phyloP scores from a whole-genome alignment of 345 rosid species.

The Ceriops decandra region DNA sequence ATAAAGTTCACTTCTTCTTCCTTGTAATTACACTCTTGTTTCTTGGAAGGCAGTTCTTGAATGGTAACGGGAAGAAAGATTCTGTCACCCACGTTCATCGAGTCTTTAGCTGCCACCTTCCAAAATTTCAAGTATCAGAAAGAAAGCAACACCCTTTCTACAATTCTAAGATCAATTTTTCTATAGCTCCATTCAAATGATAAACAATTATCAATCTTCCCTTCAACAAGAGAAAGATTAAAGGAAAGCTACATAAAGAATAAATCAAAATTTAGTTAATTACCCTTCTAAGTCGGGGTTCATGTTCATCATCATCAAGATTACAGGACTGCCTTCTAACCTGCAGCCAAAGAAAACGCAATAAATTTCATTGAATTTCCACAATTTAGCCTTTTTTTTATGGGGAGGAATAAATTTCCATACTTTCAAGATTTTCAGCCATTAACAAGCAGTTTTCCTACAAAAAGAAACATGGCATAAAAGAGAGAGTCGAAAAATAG shows the following conservation, averaged over 20 bases:
- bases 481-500: neutral
- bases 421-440: neutral
- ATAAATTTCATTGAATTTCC: neutral
- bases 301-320: slow-evolving; percentile 32
- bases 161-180: too few relatives aligned
- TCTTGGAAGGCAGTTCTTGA: slow-evolving; percentile 36
- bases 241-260: too few relatives aligned
- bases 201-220: too few relatives aligned
- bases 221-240: too few relatives aligned
- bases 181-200: too few relatives aligned
- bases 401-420: neutral
- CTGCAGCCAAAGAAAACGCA: slow-evolving; percentile 30
- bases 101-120: slow-evolving; percentile 82
- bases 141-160: neutral
- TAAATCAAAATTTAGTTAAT: neutral
- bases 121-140: slow-evolving; percentile 30
- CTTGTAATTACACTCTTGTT: slow-evolving; percentile 39
- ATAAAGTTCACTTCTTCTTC: slow-evolving; percentile 65
- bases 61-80: slow-evolving; percentile 68
- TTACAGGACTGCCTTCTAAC: slow-evolving; percentile 56
- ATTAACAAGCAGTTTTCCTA: neutral
- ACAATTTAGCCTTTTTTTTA: neutral
- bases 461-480: neutral
- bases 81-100: slow-evolving; percentile 62
- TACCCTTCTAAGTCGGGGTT: slow-evolving; percentile 60